Evolutionary conservation across 1,284 basidiomycete species (phyloP).

Genomic region (Wolfiporia cocos): DNA sequence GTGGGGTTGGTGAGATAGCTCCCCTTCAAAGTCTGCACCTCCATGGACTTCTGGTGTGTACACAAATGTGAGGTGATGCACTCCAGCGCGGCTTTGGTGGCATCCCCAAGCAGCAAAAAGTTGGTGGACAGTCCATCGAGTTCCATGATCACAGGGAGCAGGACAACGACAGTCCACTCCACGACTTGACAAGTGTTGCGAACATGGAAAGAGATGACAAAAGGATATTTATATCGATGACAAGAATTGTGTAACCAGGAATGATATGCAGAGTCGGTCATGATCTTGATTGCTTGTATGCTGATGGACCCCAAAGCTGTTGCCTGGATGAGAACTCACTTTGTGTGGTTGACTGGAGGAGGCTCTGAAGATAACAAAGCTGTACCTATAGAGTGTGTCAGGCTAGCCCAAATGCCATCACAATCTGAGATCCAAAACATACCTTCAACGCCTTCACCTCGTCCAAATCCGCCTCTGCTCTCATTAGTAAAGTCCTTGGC

Average conservation of each 20-base stretch:
- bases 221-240: slow-evolving; percentile 93
- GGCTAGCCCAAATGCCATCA: slow-evolving; percentile 8
- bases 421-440: slow-evolving; percentile 11
- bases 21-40: slow-evolving; percentile 92
- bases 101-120: slow-evolving; percentile 56
- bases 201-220: slow-evolving; percentile 76
- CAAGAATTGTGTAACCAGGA: slow-evolving; percentile 85
- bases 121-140: slow-evolving; percentile 85
- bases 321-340: slow-evolving; percentile 18
- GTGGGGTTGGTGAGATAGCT: slow-evolving; percentile 87
- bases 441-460: slow-evolving; percentile 79
- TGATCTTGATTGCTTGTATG: slow-evolving; percentile 23
- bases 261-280: slow-evolving; percentile 52
- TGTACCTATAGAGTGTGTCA: slow-evolving; percentile 42
- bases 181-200: slow-evolving; percentile 72
- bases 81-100: slow-evolving; percentile 65
- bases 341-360: slow-evolving; percentile 44
- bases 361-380: slow-evolving; percentile 54
- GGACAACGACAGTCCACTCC: slow-evolving; percentile 86
- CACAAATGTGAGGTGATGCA: slow-evolving; percentile 79
- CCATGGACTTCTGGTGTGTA: slow-evolving; percentile 71
- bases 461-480: slow-evolving; percentile 59
- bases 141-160: slow-evolving; percentile 93
- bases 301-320: slow-evolving; percentile 32
- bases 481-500: slow-evolving; percentile 36